Conservation (phyloP, 2,329 filamentous ascomycete genomes). For the Fusarium setosum region DNA sequence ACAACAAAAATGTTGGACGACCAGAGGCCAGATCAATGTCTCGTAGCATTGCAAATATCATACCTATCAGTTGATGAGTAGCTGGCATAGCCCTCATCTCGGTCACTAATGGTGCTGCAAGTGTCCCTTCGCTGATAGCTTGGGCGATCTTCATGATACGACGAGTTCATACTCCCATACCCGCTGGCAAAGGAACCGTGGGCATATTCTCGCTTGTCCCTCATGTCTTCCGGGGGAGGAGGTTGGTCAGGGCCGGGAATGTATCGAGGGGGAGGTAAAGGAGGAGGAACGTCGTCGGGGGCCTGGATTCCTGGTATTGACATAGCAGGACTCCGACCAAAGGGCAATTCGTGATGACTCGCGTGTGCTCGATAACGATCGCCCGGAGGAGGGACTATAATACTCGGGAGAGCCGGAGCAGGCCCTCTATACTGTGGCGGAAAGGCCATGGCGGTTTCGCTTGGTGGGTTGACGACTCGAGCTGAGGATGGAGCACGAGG, state of each 20-base stretch:
- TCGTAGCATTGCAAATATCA: conserved; percentile 7
- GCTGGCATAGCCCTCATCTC: conserved; percentile 59
- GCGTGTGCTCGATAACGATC: conserved; percentile 44
- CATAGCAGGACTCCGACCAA: conserved; percentile 52
- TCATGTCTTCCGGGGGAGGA: conserved; percentile 44
- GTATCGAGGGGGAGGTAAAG: conserved; percentile 58
- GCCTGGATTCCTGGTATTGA: conserved; percentile 54
- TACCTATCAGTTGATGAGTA: conserved; percentile 55
- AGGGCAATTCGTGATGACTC: conserved; percentile 46
- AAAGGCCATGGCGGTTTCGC: conserved; percentile 49
- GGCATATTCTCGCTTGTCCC: conserved; percentile 44
- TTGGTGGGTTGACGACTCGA: conserved; percentile 35
- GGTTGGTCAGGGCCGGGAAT: conserved; percentile 50
- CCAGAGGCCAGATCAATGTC: conserved; percentile 1
- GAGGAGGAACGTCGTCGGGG: conserved; percentile 53
- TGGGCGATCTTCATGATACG: conserved; percentile 48
- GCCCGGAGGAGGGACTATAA: conserved; percentile 46
- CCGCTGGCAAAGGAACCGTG: conserved; percentile 50
- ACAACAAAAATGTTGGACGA: background rate
- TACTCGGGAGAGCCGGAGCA: conserved; percentile 50
- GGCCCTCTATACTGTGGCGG: conserved; percentile 51
- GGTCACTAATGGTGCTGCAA: conserved; percentile 40
- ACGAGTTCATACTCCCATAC: conserved; percentile 55
- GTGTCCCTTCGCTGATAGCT: conserved; percentile 48
- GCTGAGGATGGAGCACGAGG: conserved; percentile 42